These are phyloP conservation scores for Solanum clarkiae DNA, from an alignment of 257 asterid genomes.

Conservation along the genomic window DNA sequence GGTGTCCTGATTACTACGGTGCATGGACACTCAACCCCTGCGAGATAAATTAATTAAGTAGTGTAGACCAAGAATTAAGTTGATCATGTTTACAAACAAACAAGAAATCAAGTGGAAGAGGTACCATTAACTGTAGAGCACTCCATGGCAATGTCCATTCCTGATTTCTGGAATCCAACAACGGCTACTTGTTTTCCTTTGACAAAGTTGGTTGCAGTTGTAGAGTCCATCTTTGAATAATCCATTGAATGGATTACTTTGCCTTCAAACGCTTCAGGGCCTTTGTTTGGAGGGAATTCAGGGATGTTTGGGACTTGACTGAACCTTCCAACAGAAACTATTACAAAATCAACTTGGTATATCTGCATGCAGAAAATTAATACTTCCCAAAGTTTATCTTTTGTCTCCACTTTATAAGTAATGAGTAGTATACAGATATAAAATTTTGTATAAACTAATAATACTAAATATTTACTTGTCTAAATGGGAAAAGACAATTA, in stretches of 20 bases:
- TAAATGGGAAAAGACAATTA: neutral
- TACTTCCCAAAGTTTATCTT: neutral
- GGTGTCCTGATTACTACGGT: slow-evolving; percentile 29
- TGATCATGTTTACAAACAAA: too few species aligned
- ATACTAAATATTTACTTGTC: neutral
- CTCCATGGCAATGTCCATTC: slow-evolving; percentile 37
- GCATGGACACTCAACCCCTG: slow-evolving; percentile 36
- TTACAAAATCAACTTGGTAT: slow-evolving; percentile 20
- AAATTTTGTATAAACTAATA: neutral
- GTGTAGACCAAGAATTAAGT: neutral
- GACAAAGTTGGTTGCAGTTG: slow-evolving; percentile 9
- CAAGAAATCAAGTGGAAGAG: neutral
- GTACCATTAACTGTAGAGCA: slow-evolving; percentile 24
- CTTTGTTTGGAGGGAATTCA: slow-evolving; percentile 20
- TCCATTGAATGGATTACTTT: slow-evolving; percentile 38
- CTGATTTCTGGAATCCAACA: slow-evolving; percentile 43
- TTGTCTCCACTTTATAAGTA: neutral
- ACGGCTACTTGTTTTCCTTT: slow-evolving; percentile 24
- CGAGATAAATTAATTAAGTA: neutral
- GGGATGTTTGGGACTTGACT: slow-evolving; percentile 31
- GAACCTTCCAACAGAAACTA: slow-evolving; percentile 32
- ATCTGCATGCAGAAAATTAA: slow-evolving; percentile 7
- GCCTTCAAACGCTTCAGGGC: slow-evolving; percentile 32
- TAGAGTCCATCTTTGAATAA: slow-evolving; percentile 22
- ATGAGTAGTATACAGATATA: too few species aligned